These are phyloP conservation scores for Tricholoma furcatifolium DNA, from an alignment of 768 basidiomycete genomes.

Conservation along the genomic window DNA sequence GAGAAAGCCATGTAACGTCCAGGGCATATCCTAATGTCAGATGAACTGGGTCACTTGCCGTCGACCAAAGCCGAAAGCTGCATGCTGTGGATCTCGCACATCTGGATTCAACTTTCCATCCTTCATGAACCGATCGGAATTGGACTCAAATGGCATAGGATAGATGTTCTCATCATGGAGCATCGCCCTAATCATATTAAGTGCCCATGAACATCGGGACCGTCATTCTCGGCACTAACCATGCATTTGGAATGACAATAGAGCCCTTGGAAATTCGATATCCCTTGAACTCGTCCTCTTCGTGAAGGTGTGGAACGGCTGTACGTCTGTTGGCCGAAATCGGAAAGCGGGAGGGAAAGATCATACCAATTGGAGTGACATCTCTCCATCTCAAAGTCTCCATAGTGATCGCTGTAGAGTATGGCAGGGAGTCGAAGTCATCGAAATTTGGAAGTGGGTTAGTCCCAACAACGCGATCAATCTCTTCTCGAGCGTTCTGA, in stretches of 20 bases:
- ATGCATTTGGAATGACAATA: slow-evolving; percentile 28
- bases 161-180: slow-evolving; percentile 29
- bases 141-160: slow-evolving; percentile 28
- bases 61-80: slow-evolving; percentile 21
- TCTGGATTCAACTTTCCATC: slow-evolving; percentile 16
- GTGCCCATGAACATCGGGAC: background rate
- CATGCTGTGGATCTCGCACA: slow-evolving; percentile 12
- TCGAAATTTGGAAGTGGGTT: slow-evolving; percentile 28
- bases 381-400: slow-evolving; percentile 30
- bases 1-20: slow-evolving; percentile 32
- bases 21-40: slow-evolving; percentile 25
- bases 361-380: slow-evolving; percentile 22
- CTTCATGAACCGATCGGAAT: slow-evolving; percentile 36
- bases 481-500: slow-evolving; percentile 19
- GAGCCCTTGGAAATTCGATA: slow-evolving; percentile 32
- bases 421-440: slow-evolving; percentile 27
- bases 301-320: slow-evolving; percentile 30
- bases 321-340: background rate
- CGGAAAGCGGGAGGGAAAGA: background rate
- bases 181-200: slow-evolving; percentile 27
- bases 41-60: slow-evolving; percentile 11
- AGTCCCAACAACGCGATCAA: slow-evolving; percentile 27
- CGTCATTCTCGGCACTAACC: slow-evolving; percentile 15
- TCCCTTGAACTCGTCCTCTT: slow-evolving; percentile 34
- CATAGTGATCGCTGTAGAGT: slow-evolving; percentile 29